Base-by-base conservation (phyloP, 2,329 filamentous ascomycete genomes). In the Malbranchea cinnamomea region DNA sequence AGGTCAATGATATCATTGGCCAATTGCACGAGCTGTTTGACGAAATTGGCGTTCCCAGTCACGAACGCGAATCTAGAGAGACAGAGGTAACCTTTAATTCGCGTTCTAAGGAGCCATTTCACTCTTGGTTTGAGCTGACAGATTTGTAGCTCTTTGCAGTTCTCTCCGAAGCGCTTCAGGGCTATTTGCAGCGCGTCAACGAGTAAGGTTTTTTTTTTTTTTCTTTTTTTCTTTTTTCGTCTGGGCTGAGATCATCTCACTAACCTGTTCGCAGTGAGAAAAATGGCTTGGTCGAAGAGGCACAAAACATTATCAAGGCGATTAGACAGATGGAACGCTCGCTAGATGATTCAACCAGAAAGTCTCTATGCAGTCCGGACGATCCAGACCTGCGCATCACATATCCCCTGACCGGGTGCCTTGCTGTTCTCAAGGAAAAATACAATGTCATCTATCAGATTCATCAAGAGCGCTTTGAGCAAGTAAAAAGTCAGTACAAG, bases 21-120 rank as follows among this genome's bases (percentile, higher is more conserved):
- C 84, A 94, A 59, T 70, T 98, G 37, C 87, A 95, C 58, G 80
- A 79, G 41, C 71, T 95, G 34, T 98, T 94, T 49, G 89, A 98
- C 54, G 87, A 98, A 52, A 98, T 98, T 48, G 89, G 89, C 35
- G 80, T 98, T n/a, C 73, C 87, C 16, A 74, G 64, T 48, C 84
- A 93, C 73, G 89, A 95, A 56, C 79, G 89, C 48, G 84, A 95
- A 51, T 68, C 72, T 28, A 71, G 89, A 47, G 87, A 95, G 53
- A 71, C 81, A 51, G 83, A 94, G 74, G 85, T 91, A 62, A 49
- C 68, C 47, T n/a, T n/a, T 36, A 36, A 31, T 13, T 23, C 14
- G 32, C 22, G 33, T 20, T 19, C 21, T 15, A 12, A 34, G 15
- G 23, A 21, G 23, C 12, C 19, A 11, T 23, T 30, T 23, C 10